Conservation (phyloP, 352 stramenopile genomes). For the Pythium sukuiense region DNA sequence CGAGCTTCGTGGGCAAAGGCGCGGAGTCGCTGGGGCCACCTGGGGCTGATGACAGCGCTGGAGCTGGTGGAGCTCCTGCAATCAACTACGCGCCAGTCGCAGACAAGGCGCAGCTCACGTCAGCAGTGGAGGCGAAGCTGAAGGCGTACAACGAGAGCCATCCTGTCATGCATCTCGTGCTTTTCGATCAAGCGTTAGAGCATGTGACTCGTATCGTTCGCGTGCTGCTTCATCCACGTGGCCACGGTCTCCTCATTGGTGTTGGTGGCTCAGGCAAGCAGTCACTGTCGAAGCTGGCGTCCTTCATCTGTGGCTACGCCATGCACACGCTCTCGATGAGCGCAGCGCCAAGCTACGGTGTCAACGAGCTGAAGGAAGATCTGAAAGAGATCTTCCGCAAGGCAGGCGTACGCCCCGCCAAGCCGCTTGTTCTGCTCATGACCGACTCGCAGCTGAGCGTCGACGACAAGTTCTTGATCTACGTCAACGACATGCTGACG, state of each 20-base stretch:
- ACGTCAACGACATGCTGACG: conserved; percentile 84
- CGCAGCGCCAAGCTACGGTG: conserved; percentile 56
- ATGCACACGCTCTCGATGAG: conserved; percentile 69
- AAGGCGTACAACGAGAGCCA: conserved; percentile 91
- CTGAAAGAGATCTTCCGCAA: conserved; percentile 89
- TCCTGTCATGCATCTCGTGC: conserved; percentile 91
- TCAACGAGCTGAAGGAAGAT: conserved; percentile 86
- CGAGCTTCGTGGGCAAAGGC: conserved; percentile 46
- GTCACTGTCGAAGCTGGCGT: conserved; percentile 86
- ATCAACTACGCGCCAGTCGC: conserved; percentile 51
- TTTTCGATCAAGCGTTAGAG: conserved; percentile 91
- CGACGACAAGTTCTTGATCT: conserved; percentile 86
- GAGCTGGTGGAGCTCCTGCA: background rate
- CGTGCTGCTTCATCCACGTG: conserved; percentile 71
- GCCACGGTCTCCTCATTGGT: conserved; percentile 85
- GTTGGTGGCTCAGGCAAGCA: conserved; percentile 89
- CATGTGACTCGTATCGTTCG: conserved; percentile 88
- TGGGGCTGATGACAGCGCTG: background rate
- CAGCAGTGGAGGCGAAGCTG: conserved; percentile 64
- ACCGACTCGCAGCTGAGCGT: conserved; percentile 85
- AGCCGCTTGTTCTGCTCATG: conserved; percentile 86
- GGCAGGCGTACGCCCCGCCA: conserved; percentile 81
- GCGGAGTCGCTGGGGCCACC: background rate
- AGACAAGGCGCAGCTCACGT: conserved; percentile 55
- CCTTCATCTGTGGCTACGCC: conserved; percentile 82